A percentile compares a stretch with the other conserved stretches of the same genome.
phyloP scores from a whole-genome alignment of 2,329 filamentous ascomycete species.

The Aspergillus flavus region DNA sequence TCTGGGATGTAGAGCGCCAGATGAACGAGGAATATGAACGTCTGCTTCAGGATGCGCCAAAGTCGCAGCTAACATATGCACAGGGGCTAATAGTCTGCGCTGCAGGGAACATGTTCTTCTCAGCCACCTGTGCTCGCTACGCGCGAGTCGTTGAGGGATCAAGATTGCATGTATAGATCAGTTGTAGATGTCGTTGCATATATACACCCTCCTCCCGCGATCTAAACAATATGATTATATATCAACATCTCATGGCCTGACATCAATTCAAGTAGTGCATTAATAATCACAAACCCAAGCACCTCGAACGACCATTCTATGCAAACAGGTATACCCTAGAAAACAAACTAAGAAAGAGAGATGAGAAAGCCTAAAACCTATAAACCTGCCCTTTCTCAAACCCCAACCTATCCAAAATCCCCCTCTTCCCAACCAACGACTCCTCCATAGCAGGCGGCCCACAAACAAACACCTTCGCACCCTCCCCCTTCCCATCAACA shows the following conservation, averaged over 20 bases:
- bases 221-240: background rate
- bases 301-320: background rate
- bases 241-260: background rate
- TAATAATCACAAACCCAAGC: background rate
- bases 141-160: conserved; percentile 14
- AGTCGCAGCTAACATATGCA: conserved; percentile 9
- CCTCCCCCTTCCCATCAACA: conserved; percentile 44
- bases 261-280: too few relatives aligned
- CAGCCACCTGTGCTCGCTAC: conserved; percentile 18
- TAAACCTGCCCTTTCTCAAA: background rate
- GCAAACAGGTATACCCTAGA: background rate
- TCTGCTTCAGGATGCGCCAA: background rate
- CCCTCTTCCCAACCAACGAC: conserved; percentile 32
- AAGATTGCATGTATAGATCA: background rate
- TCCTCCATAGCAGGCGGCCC: conserved; percentile 70
- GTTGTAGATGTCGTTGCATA: background rate
- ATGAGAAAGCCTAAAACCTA: background rate
- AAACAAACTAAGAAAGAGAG: background rate
- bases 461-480: conserved; percentile 67
- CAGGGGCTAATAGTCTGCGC: conserved; percentile 10
- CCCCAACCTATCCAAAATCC: background rate
- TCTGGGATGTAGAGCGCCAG: conserved; percentile 15
- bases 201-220: background rate
- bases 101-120: conserved; percentile 21
- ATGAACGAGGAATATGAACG: conserved; percentile 14